Evolutionary conservation across 257 asterid genomes (phyloP).

Genomic region (Ligustrum vulgare): DNA sequence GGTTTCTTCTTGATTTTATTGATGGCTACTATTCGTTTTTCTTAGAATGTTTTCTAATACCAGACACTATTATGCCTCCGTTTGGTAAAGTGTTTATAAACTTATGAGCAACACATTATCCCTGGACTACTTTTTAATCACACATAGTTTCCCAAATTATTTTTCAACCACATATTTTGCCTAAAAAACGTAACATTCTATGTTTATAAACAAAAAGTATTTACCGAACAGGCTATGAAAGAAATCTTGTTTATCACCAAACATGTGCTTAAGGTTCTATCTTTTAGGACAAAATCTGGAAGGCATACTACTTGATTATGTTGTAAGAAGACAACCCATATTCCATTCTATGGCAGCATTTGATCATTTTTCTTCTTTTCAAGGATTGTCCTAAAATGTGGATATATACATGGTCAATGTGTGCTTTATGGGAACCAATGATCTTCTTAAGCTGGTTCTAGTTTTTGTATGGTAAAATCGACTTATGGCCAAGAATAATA

Average conservation of each 20-base stretch:
- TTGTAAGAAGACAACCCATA: neutral
- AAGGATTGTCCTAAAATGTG: neutral
- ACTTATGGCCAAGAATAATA: neutral
- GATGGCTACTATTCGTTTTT: neutral
- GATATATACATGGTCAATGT: neutral
- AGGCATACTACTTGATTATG: neutral
- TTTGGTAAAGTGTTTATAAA: too few species aligned
- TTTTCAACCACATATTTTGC: too few species aligned
- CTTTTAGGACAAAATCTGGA: neutral
- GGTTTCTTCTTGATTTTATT: neutral
- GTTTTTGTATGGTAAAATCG: neutral
- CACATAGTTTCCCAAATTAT: too few species aligned
- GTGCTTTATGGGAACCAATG: too few species aligned
- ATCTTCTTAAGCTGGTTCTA: neutral
- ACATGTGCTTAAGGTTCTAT: neutral
- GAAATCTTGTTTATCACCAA: neutral
- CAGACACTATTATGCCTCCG: neutral
- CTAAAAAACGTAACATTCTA: too few species aligned
- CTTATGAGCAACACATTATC: too few species aligned
- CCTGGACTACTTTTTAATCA: too few species aligned
- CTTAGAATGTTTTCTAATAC: neutral
- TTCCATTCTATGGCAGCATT: neutral
- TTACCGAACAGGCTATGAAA: too few species aligned
- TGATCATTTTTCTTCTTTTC: neutral
- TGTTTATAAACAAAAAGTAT: too few species aligned